These are phyloP conservation scores for Lodderomyces jiufengensis DNA, from an alignment of 1,139 yeast species.

Conservation along the genomic window DNA sequence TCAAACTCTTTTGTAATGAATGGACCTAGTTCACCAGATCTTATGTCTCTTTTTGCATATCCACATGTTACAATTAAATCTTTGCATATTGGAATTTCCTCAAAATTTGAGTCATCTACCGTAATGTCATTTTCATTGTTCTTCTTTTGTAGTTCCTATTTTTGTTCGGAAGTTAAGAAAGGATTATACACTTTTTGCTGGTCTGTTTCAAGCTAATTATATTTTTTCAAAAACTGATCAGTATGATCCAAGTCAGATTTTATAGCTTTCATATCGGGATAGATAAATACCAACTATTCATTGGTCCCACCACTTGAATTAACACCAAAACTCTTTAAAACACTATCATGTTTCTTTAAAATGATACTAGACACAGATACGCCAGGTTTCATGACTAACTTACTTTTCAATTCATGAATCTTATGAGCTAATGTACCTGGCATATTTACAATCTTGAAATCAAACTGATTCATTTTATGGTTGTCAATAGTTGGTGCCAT, in stretches of 20 bases:
- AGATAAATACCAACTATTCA: conserved; percentile 38
- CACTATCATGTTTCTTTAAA: conserved; percentile 14
- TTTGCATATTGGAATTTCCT: conserved; percentile 19
- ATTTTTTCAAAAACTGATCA: conserved; percentile 40
- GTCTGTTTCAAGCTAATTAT: conserved; percentile 19
- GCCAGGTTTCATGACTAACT: conserved; percentile 3
- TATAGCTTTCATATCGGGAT: conserved; percentile 51
- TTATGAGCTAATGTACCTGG: conserved; percentile 30
- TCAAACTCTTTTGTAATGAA: conserved; percentile 49
- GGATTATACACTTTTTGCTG: conserved; percentile 29
- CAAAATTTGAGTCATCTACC: conserved; percentile 12
- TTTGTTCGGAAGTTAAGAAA: conserved; percentile 15
- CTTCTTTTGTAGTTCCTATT: background rate
- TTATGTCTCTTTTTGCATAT: conserved; percentile 55
- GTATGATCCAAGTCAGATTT: conserved; percentile 30
- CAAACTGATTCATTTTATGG: conserved; percentile 36
- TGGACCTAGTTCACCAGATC: conserved; percentile 70
- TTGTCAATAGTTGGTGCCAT: too few species aligned
- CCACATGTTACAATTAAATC: conserved; percentile 58
- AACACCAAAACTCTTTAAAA: conserved; percentile 14
- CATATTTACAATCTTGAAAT: conserved; percentile 50
- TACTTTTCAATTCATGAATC: conserved; percentile 23
- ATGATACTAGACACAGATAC: conserved; percentile 34
- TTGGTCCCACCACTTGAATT: conserved; percentile 10
- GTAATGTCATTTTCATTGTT: background rate